Percentiles rank a stretch among this genome's conserved stretches.
These are phyloP conservation scores for Aspergillus conjunctus DNA, from an alignment of 495 filamentous ascomycete genomes.

Conservation along the genomic window DNA sequence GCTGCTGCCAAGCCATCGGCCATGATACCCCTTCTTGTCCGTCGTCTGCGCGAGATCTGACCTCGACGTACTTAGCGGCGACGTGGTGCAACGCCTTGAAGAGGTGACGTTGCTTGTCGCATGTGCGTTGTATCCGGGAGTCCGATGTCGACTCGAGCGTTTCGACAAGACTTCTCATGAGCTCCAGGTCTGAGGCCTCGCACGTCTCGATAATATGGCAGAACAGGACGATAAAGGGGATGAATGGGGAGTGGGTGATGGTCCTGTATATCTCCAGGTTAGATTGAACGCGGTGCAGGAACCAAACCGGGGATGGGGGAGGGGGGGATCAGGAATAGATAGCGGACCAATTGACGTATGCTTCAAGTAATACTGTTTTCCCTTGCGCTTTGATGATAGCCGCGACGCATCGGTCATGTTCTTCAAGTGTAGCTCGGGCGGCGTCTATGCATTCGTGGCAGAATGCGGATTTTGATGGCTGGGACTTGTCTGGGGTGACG, in stretches of 20 bases:
- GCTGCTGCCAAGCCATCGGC: no score
- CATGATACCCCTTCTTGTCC: conserved; percentile 5
- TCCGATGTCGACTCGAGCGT: conserved; percentile 15
- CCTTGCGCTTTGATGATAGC: conserved; percentile 11
- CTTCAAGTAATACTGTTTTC: conserved; percentile 8
- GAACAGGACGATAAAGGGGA: conserved; percentile 27
- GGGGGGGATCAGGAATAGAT: background rate
- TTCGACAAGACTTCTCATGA: conserved; percentile 19
- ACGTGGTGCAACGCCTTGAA: conserved; percentile 24
- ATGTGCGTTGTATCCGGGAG: background rate
- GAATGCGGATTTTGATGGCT: conserved; percentile 14
- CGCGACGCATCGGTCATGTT: conserved; percentile 18
- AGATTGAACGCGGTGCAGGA: background rate
- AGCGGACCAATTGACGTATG: conserved; percentile 21
- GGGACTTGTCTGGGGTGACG: conserved; percentile 19
- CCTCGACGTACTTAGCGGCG: conserved; percentile 20
- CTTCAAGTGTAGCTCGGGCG: conserved; percentile 19
- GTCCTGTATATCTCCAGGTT: conserved; percentile 12
- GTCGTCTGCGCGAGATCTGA: conserved; percentile 13
- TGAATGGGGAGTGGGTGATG: conserved; percentile 21
- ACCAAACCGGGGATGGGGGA: background rate
- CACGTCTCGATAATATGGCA: conserved; percentile 27
- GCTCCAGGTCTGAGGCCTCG: conserved; percentile 16
- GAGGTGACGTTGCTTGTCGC: conserved; percentile 14
- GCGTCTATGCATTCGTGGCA: conserved; percentile 20